Evolutionary conservation across 805 yeast species (phyloP).

Genomic region (Candida taoyuanica): DNA sequence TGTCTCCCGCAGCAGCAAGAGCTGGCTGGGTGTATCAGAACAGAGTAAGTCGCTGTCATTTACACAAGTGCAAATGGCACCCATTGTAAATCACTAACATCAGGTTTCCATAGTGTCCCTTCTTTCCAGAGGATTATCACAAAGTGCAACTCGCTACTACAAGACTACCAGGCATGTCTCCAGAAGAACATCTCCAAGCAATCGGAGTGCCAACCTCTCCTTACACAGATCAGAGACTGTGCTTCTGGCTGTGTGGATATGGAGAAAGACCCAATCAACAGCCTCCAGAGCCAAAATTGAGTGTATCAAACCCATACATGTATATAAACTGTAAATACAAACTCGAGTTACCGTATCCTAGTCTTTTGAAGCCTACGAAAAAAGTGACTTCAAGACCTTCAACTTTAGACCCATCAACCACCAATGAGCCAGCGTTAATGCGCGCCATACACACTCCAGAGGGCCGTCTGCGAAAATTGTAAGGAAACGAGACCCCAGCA

Average conservation of each 20-base stretch:
- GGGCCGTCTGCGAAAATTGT: no score
- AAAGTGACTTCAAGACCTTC: no score
- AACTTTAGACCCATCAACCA: no score
- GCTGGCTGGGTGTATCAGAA: slow-evolving; percentile 59
- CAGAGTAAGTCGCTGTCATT: slow-evolving; percentile 28
- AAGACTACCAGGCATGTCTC: slow-evolving; percentile 64
- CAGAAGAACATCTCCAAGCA: slow-evolving; percentile 39
- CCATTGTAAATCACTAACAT: slow-evolving; percentile 6
- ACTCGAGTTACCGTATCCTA: no score
- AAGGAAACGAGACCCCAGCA: no score
- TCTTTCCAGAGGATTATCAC: slow-evolving; percentile 64
- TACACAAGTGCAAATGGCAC: no score
- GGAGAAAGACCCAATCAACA: slow-evolving; percentile 18
- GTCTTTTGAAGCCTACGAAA: no score
- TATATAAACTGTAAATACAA: no score
- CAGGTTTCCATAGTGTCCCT: slow-evolving; percentile 44
- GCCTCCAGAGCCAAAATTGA: not conserved
- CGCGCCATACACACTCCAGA: no score
- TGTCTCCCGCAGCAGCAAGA: slow-evolving; percentile 55
- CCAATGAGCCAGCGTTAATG: no score
- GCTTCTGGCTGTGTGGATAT: slow-evolving; percentile 39
- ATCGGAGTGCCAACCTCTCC: slow-evolving; percentile 47
- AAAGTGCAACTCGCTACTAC: slow-evolving; percentile 53
- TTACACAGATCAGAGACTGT: slow-evolving; percentile 60
- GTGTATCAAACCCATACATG: no score